These are phyloP conservation scores for Metroxylon sagu DNA, from an alignment of 176 grass and related monocot species.

Conservation along the genomic window DNA sequence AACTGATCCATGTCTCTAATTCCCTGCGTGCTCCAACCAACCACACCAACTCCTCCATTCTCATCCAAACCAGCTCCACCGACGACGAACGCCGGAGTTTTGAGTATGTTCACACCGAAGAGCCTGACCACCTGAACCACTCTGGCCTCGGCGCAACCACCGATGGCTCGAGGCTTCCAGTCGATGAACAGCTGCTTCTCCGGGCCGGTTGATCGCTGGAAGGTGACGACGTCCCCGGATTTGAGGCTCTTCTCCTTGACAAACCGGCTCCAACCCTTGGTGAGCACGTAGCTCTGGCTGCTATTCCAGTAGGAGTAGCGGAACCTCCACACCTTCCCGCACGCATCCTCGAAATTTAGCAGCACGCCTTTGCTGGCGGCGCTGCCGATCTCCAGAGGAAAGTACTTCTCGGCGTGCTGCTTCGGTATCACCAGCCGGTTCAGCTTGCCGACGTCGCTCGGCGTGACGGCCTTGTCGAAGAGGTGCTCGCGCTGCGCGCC, in stretches of 20 bases:
- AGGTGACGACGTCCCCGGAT: conserved; percentile 68
- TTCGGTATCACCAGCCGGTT: conserved; percentile 92
- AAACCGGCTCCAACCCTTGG: conserved; percentile 90
- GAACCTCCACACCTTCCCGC: conserved; percentile 81
- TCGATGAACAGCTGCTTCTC: conserved; percentile 72
- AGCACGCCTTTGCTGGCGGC: conserved; percentile 53
- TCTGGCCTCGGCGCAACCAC: background rate
- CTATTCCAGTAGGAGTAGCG: conserved; percentile 98
- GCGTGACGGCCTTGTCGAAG: conserved; percentile 90
- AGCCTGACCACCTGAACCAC: conserved; percentile 31
- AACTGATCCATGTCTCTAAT: no score
- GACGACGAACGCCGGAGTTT: background rate
- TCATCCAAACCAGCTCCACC: conserved; percentile 29
- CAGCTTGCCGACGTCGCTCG: conserved; percentile 94
- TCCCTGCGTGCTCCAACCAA: no score
- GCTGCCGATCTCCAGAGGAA: conserved; percentile 28
- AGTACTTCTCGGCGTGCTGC: conserved; percentile 95
- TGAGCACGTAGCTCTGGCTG: conserved; percentile 99
- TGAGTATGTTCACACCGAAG: conserved; percentile 64
- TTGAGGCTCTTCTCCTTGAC: conserved; percentile 81
- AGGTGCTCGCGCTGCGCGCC: conserved; percentile 38
- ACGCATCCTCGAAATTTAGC: conserved; percentile 70
- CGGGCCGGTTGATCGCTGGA: conserved; percentile 35
- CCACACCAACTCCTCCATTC: conserved; percentile 5
- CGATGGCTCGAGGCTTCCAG: conserved; percentile 39